These are phyloP conservation scores for Casuarina cunninghamiana DNA, from an alignment of 306 rosid species.

Conservation along the genomic window DNA sequence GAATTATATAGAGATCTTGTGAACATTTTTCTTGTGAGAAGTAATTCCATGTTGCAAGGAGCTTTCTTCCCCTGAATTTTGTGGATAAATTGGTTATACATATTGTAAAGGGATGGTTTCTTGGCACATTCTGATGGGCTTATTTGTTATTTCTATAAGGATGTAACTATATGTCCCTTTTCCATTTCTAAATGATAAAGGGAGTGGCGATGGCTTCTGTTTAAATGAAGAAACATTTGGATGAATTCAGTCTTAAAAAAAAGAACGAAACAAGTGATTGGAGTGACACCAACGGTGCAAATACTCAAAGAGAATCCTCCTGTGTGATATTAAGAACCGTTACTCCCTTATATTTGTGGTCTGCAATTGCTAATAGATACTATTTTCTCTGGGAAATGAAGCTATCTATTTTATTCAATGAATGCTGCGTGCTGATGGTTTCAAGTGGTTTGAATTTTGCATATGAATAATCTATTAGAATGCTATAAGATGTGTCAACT, in stretches of 20 bases:
- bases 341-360: neutral
- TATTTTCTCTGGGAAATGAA: neutral
- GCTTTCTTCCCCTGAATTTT: neutral
- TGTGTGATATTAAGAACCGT: neutral
- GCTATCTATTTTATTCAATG: neutral
- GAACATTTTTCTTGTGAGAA: neutral
- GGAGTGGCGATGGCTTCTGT: neutral
- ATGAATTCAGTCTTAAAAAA: neutral
- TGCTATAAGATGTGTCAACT: neutral
- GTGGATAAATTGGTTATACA: neutral
- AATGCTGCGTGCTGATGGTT: neutral
- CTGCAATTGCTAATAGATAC: neutral
- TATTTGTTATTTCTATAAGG: neutral
- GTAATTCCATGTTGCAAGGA: neutral
- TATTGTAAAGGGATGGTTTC: neutral
- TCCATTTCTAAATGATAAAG: neutral
- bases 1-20: neutral
- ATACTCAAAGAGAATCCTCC: neutral
- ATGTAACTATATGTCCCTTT: neutral
- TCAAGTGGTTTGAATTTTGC: neutral
- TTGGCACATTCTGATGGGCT: neutral
- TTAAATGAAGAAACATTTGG: neutral
- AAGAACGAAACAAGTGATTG: neutral
- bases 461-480: neutral
- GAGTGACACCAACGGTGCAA: neutral